These are phyloP conservation scores for Graphilbum fragrans DNA, from an alignment of 2,329 filamentous ascomycete species.

Conservation along the genomic window DNA sequence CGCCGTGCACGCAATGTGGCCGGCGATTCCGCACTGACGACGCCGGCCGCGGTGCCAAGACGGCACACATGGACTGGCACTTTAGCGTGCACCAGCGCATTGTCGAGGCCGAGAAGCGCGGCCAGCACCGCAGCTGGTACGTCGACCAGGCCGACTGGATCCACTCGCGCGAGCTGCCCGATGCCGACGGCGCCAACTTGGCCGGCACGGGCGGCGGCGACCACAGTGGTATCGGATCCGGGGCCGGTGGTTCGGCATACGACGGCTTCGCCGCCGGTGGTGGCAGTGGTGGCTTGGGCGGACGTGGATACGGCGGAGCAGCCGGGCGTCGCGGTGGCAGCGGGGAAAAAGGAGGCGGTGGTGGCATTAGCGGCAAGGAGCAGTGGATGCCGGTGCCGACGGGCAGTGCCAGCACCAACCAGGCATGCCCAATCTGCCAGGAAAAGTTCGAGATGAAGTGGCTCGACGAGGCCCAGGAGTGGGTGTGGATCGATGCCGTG, in stretches of 20 bases:
- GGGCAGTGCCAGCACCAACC: slow-evolving; percentile 60
- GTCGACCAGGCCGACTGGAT: slow-evolving; percentile 92
- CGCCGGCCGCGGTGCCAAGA: slow-evolving; percentile 75
- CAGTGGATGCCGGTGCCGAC: slow-evolving; percentile 78
- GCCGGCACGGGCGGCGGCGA: slow-evolving; percentile 20
- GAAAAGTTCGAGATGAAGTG: slow-evolving; percentile 89
- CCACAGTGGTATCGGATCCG: slow-evolving; percentile 21
- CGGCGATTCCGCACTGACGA: slow-evolving; percentile 69
- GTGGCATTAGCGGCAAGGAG: slow-evolving; percentile 34
- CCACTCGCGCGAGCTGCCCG: slow-evolving; percentile 67
- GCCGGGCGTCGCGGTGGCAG: slow-evolving; percentile 17
- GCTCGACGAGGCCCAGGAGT: slow-evolving; percentile 88
- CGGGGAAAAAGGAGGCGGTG: not conserved
- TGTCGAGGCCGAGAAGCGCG: slow-evolving; percentile 72
- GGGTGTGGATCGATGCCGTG: slow-evolving; percentile 88
- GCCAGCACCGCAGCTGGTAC: slow-evolving; percentile 90
- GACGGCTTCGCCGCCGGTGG: slow-evolving; percentile 1
- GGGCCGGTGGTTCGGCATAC: not conserved
- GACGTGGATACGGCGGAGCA: slow-evolving; percentile 9
- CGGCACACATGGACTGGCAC: slow-evolving; percentile 94
- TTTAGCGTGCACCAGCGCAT: slow-evolving; percentile 87
- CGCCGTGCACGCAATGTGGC: slow-evolving; percentile 85
- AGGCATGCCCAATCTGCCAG: slow-evolving; percentile 84
- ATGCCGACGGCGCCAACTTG: slow-evolving; percentile 36
- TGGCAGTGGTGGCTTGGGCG: slow-evolving; percentile 20